Evolutionary conservation across 106 monocot genomes (phyloP).

Genomic region (Ottelia alismoides): DNA sequence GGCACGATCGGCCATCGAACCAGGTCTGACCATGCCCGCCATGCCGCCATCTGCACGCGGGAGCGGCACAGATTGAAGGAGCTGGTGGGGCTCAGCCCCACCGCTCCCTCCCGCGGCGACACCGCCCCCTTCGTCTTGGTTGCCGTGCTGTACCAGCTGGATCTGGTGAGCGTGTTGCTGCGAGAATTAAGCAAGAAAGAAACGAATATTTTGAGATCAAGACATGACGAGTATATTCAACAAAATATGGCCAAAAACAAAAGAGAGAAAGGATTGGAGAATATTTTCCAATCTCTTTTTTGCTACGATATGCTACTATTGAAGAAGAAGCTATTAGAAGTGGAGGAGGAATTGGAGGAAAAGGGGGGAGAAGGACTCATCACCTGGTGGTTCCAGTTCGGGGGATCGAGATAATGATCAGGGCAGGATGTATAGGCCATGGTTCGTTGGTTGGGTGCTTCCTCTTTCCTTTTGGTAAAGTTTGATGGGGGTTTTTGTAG

Average conservation of each 20-base stretch:
- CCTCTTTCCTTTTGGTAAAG: slow-evolving; percentile 5
- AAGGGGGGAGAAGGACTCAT: slow-evolving; percentile 12
- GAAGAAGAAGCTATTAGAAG: too few relatives aligned
- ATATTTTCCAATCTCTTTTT: too few relatives aligned
- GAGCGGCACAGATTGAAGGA: background rate
- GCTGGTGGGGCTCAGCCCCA: background rate
- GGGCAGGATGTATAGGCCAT: slow-evolving; percentile 56
- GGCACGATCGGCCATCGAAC: slow-evolving; percentile 22
- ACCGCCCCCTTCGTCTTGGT: background rate
- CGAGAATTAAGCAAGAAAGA: background rate
- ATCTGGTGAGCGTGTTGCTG: too few relatives aligned
- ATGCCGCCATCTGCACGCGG: background rate
- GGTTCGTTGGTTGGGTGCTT: slow-evolving; percentile 14
- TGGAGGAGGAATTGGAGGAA: too few relatives aligned
- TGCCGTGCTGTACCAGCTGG: too few relatives aligned
- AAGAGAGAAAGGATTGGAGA: too few relatives aligned
- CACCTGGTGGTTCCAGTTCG: slow-evolving; percentile 47
- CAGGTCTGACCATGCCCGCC: slow-evolving; percentile 1
- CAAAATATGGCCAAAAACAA: too few relatives aligned
- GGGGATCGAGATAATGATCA: slow-evolving; percentile 52
- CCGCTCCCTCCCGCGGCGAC: background rate
- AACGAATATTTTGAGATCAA: slow-evolving; percentile 1
- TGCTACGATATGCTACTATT: too few relatives aligned
- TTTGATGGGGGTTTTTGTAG: slow-evolving; percentile 1
- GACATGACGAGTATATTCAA: too few relatives aligned